phyloP scores from a whole-genome alignment of 2,329 filamentous ascomycete genomes.

The Cercospora berteroae region DNA sequence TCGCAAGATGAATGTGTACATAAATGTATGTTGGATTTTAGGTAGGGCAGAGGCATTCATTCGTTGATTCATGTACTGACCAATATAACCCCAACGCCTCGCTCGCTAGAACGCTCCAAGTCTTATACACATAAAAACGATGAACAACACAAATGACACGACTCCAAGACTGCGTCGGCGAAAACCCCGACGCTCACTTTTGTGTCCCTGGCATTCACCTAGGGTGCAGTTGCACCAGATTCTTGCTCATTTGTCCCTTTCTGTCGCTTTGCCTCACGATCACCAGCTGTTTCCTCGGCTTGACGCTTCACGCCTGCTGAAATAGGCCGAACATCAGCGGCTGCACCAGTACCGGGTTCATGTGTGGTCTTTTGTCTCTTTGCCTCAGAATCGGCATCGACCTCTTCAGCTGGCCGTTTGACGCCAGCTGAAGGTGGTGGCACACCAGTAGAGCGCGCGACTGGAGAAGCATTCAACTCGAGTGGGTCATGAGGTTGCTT shows the following conservation, averaged over 20 bases:
- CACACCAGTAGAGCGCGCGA: neutral
- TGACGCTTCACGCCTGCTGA: slow-evolving; percentile 17
- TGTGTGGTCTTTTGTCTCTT: slow-evolving; percentile 13
- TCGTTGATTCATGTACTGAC: slow-evolving; percentile 12
- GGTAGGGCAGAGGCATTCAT: slow-evolving; percentile 5
- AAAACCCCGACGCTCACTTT: neutral
- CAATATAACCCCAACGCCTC: slow-evolving; percentile 14
- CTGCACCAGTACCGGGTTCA: neutral
- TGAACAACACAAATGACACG: neutral
- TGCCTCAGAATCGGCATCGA: slow-evolving; percentile 8
- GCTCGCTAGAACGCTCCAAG: slow-evolving; percentile 15
- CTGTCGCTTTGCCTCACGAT: slow-evolving; percentile 14
- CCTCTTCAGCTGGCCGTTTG: slow-evolving; percentile 16
- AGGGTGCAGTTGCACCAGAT: neutral
- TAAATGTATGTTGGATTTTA: neutral
- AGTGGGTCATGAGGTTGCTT: neutral
- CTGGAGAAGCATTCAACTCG: neutral
- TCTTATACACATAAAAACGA: slow-evolving; percentile 7
- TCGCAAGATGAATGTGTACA: neutral
- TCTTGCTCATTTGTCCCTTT: slow-evolving; percentile 3
- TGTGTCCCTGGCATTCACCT: neutral
- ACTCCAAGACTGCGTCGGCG: neutral
- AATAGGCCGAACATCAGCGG: neutral
- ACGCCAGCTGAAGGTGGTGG: slow-evolving; percentile 7
- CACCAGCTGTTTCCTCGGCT: slow-evolving; percentile 6